Percentiles rank a stretch among this genome's conserved stretches.
These are phyloP conservation scores for Scheffersomyces parashehatae DNA, from an alignment of 1,139 yeast species.

Conservation along the genomic window DNA sequence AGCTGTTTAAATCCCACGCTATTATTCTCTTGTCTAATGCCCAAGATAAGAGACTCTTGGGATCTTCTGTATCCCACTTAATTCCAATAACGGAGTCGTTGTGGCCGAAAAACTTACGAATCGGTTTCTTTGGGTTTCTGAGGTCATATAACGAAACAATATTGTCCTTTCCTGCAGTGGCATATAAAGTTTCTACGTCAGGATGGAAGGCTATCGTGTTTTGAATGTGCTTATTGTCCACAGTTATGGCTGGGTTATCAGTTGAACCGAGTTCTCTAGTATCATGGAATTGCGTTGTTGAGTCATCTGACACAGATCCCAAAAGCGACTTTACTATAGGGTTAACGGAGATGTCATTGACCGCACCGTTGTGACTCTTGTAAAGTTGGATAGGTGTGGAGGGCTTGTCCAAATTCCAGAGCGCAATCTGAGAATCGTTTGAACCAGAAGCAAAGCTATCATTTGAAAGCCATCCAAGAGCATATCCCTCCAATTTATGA, in stretches of 20 bases:
- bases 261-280: conserved; percentile 43
- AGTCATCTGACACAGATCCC: conserved; percentile 77
- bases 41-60: conserved; percentile 43
- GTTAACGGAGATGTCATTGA: conserved; percentile 62
- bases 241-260: conserved; percentile 43
- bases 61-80: conserved; percentile 41
- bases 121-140: conserved; percentile 46
- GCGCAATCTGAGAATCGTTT: conserved; percentile 63
- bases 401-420: conserved; percentile 61
- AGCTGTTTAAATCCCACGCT: conserved; percentile 50
- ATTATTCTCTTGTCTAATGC: conserved; percentile 52
- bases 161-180: conserved; percentile 57
- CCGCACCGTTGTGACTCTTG: conserved; percentile 49
- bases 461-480: conserved; percentile 62
- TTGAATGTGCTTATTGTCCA: conserved; percentile 46
- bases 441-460: conserved; percentile 62
- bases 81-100: conserved; percentile 41
- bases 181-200: conserved; percentile 42
- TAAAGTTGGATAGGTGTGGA: conserved; percentile 46
- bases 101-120: conserved; percentile 54
- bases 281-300: conserved; percentile 67
- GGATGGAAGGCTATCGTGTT: conserved; percentile 54
- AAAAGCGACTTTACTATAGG: conserved; percentile 46
- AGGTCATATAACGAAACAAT: conserved; percentile 51
- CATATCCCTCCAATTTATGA: conserved; percentile 69